Percentiles rank a stretch among this genome's conserved stretches.
Conservation (phyloP, 1,139 yeast genomes). For the Lodderomyces oxycetoniae region DNA sequence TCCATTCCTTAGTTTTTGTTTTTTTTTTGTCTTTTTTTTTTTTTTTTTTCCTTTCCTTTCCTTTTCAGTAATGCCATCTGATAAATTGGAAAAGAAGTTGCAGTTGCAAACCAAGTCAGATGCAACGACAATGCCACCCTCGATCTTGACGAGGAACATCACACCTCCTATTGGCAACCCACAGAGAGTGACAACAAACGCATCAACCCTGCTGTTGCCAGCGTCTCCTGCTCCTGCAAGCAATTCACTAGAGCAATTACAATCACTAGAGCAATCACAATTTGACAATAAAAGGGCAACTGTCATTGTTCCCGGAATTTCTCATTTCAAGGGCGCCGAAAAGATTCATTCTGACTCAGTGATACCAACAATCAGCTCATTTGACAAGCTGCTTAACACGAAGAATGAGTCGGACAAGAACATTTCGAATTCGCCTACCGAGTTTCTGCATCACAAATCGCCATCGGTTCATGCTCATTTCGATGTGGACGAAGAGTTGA, state of each 20-base stretch:
- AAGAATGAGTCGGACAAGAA: slow-evolving; percentile 10
- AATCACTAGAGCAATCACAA: neutral
- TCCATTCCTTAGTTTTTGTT: neutral
- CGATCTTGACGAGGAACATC: slow-evolving; percentile 56
- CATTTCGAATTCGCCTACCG: slow-evolving; percentile 29
- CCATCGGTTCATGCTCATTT: slow-evolving; percentile 80
- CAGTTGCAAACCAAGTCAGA: slow-evolving; percentile 11
- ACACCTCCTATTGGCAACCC: slow-evolving; percentile 45
- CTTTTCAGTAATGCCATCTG: slow-evolving; percentile 9
- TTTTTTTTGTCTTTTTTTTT: neutral
- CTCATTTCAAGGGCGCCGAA: slow-evolving; percentile 37
- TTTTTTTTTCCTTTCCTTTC: neutral
- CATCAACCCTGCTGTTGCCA: slow-evolving; percentile 8
- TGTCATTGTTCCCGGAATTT: slow-evolving; percentile 52
- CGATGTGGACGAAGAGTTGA: slow-evolving; percentile 64
- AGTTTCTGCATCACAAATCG: slow-evolving; percentile 44
- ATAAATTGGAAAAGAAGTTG: slow-evolving; percentile 10
- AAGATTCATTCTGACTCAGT: slow-evolving; percentile 4
- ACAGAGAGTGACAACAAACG: neutral
- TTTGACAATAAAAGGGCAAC: slow-evolving; percentile 35
- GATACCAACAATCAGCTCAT: slow-evolving; percentile 3
- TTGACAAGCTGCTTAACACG: slow-evolving; percentile 1
- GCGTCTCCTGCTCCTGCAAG: neutral
- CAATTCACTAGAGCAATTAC: neutral
- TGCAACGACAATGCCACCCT: slow-evolving; percentile 31